Percentiles rank a stretch among this genome's conserved stretches.
Conservation (phyloP, 768 basidiomycete genomes). For the Suillus sp. region DNA sequence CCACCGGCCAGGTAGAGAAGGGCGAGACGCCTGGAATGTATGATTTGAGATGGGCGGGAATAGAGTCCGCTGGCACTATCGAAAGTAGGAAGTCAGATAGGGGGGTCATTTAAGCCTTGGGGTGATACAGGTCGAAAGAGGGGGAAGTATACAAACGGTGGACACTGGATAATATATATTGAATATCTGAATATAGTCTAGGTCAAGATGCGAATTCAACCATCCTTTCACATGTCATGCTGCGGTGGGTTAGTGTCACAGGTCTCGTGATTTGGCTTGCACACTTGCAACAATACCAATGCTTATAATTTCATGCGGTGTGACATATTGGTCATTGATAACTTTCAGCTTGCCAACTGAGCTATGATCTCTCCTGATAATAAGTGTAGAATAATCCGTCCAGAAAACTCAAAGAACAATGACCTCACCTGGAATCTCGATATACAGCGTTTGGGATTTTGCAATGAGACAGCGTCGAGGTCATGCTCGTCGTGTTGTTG, state of each 20-base stretch:
- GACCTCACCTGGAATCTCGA: not conserved
- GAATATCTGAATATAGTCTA: not conserved
- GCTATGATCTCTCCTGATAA: not conserved
- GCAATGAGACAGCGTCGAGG: not conserved
- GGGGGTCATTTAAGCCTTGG: conserved; percentile 53
- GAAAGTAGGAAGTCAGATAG: conserved; percentile 70
- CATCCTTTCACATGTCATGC: not conserved
- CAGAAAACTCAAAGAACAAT: not conserved
- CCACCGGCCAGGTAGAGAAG: conserved; percentile 72
- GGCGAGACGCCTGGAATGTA: conserved; percentile 81
- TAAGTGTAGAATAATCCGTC: not conserved
- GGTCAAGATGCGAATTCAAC: not conserved
- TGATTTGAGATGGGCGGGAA: conserved; percentile 57
- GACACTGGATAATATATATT: no score
- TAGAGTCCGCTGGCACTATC: conserved; percentile 47
- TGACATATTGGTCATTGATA: not conserved
- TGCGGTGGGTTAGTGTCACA: no score
- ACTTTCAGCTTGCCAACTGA: not conserved
- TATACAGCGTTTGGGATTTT: not conserved
- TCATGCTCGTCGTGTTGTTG: not conserved
- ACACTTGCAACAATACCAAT: no score
- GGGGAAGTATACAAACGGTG: no score
- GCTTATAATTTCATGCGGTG: not conserved
- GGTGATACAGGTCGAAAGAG: not conserved
- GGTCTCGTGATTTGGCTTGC: no score